Percentiles rank a stretch among this genome's conserved stretches.
Conservation (phyloP, 2,329 filamentous ascomycete species). For the Aspergillus latus region DNA sequence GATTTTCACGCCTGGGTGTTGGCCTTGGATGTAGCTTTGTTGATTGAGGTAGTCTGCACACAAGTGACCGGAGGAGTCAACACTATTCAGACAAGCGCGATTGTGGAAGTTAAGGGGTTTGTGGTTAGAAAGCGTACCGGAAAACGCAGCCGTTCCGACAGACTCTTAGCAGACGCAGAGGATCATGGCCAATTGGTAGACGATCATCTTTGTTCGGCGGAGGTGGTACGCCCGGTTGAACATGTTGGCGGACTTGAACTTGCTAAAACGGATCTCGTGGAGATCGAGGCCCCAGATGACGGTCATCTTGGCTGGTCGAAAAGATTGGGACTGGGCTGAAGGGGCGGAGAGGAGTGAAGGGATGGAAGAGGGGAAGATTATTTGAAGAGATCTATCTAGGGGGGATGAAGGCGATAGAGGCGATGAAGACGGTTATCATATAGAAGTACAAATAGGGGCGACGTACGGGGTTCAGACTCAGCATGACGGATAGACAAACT, state of each 20-base stretch:
- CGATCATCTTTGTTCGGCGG: conserved; percentile 58
- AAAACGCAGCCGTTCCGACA: conserved; percentile 56
- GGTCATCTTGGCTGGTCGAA: conserved; percentile 31
- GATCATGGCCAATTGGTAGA: conserved; percentile 62
- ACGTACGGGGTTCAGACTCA: too few species aligned
- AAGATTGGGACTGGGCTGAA: too few species aligned
- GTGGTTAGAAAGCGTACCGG: conserved; percentile 39
- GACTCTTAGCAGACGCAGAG: conserved; percentile 58
- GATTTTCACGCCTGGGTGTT: conserved; percentile 43
- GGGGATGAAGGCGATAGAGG: too few species aligned
- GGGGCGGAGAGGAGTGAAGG: too few species aligned
- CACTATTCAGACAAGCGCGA: neutral
- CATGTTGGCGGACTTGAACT: conserved; percentile 60
- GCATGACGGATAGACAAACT: too few species aligned
- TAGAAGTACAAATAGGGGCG: too few species aligned
- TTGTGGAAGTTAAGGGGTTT: conserved; percentile 1
- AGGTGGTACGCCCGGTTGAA: conserved; percentile 57
- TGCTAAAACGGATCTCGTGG: conserved; percentile 57
- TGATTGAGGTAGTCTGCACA: conserved; percentile 56
- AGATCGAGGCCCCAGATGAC: conserved; percentile 61
- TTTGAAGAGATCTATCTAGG: too few species aligned
- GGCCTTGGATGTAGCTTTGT: conserved; percentile 48
- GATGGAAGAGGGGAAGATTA: too few species aligned
- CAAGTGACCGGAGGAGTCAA: neutral
- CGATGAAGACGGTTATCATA: too few species aligned